phyloP scores from a whole-genome alignment of 1,284 basidiomycete genomes.

The Heterobasidion irregulare region DNA sequence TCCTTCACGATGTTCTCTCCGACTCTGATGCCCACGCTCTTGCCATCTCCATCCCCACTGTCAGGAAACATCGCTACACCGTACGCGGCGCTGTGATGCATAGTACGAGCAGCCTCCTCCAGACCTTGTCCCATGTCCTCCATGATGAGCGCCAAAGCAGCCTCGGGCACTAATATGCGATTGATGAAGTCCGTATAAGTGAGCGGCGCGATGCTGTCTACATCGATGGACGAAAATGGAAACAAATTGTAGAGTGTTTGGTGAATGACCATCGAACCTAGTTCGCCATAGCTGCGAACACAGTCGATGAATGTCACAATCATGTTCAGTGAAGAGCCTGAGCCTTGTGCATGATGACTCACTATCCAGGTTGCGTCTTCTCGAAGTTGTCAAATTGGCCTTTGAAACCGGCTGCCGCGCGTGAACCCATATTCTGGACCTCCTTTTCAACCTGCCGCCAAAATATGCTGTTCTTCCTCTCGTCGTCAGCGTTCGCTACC shows the following conservation, averaged over 20 bases:
- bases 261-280: slow-evolving; percentile 68
- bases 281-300: slow-evolving; percentile 64
- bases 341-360: slow-evolving; percentile 20
- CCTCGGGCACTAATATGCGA: slow-evolving; percentile 67
- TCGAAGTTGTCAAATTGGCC: slow-evolving; percentile 71
- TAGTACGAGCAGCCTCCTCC: slow-evolving; percentile 39
- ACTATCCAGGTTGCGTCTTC: slow-evolving; percentile 79
- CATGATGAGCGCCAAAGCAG: slow-evolving; percentile 61
- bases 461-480: slow-evolving; percentile 46
- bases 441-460: slow-evolving; percentile 60
- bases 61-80: slow-evolving; percentile 75
- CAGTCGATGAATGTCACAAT: not conserved
- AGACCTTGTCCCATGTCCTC: slow-evolving; percentile 46
- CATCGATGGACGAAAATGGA: slow-evolving; percentile 48
- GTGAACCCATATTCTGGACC: slow-evolving; percentile 52
- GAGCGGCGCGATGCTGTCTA: slow-evolving; percentile 46
- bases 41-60: slow-evolving; percentile 22
- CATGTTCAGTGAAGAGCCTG: not conserved
- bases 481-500: slow-evolving; percentile 3
- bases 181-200: slow-evolving; percentile 65
- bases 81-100: slow-evolving; percentile 67
- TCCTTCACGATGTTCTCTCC: slow-evolving; percentile 50
- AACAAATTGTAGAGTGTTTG: slow-evolving; percentile 71
- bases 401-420: slow-evolving; percentile 54
- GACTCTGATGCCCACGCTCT: slow-evolving; percentile 6